A percentile compares a stretch with the other conserved stretches of the same genome.
Evolutionary conservation across 192 early-diverging fungal species (phyloP).

Genomic region (Coemansia sp.): DNA sequence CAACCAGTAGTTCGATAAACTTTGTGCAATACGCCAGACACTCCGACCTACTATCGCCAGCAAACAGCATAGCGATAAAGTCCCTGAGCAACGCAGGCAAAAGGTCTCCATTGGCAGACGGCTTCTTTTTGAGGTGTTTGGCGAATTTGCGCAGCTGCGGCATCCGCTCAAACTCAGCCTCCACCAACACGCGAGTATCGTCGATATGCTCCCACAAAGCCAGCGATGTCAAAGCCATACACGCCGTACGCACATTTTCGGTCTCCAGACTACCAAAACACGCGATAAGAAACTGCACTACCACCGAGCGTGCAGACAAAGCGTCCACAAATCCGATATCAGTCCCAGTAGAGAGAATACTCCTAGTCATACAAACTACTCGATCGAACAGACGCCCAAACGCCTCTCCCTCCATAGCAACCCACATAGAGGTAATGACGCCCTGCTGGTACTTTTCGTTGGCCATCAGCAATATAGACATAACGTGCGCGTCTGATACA

Average conservation of each 20-base stretch:
- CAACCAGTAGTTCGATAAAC: conserved; percentile 83
- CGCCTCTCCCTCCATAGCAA: neutral
- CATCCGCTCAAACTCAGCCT: conserved; percentile 60
- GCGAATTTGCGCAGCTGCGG: conserved; percentile 68
- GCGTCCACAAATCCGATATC: conserved; percentile 25
- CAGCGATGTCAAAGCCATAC: conserved; percentile 73
- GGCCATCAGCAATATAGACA: conserved; percentile 81
- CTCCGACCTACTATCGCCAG: neutral
- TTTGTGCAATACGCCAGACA: conserved; percentile 63
- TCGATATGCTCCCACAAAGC: conserved; percentile 73
- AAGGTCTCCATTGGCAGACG: conserved; percentile 37
- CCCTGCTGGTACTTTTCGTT: conserved; percentile 89
- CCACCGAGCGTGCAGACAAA: conserved; percentile 38
- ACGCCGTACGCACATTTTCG: conserved; percentile 68
- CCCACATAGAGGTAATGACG: conserved; percentile 34
- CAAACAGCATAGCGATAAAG: conserved; percentile 53
- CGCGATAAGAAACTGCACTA: conserved; percentile 77
- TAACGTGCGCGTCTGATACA: conserved; percentile 55
- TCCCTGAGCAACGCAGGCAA: conserved; percentile 65
- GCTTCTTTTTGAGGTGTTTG: conserved; percentile 60
- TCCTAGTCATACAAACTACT: conserved; percentile 9
- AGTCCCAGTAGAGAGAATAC: neutral
- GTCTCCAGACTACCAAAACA: conserved; percentile 88
- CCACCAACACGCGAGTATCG: conserved; percentile 45
- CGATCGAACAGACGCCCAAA: conserved; percentile 43